A percentile compares a stretch with the other conserved stretches of the same genome.
These are phyloP conservation scores for Clohesyomyces aquaticus DNA, from an alignment of 495 filamentous ascomycete genomes.

Conservation along the genomic window DNA sequence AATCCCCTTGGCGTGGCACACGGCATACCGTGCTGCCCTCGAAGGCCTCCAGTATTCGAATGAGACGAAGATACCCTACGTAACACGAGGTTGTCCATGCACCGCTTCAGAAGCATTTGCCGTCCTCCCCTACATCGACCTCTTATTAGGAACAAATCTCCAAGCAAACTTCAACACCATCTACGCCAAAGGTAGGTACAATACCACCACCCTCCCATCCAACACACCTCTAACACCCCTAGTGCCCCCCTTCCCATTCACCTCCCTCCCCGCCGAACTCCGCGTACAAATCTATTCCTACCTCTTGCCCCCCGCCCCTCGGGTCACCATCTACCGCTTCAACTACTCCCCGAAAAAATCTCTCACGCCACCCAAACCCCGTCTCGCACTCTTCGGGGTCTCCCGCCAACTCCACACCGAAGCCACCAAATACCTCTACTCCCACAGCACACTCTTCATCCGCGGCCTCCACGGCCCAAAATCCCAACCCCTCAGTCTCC, in stretches of 20 bases:
- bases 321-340: not conserved
- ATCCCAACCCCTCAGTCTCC: not conserved
- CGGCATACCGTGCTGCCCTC: not conserved
- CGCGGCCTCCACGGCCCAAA: not conserved
- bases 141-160: not conserved
- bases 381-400: not conserved
- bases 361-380: not conserved
- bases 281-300: not conserved
- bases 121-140: not conserved
- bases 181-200: not conserved
- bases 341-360: not conserved
- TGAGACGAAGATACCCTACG: not conserved
- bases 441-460: not conserved
- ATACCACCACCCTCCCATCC: not conserved
- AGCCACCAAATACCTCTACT: conserved; percentile 4
- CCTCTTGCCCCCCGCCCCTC: not conserved
- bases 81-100: not conserved
- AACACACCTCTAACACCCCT: not conserved
- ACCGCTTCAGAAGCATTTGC: not conserved
- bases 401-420: conserved; percentile 4
- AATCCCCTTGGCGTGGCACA: not conserved
- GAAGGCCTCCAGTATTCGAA: not conserved
- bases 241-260: not conserved
- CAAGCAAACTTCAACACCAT: not conserved
- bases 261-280: not conserved